These are phyloP conservation scores for Nymphaea colorata DNA, from an alignment of 164 flowering plant species.

Conservation along the genomic window DNA sequence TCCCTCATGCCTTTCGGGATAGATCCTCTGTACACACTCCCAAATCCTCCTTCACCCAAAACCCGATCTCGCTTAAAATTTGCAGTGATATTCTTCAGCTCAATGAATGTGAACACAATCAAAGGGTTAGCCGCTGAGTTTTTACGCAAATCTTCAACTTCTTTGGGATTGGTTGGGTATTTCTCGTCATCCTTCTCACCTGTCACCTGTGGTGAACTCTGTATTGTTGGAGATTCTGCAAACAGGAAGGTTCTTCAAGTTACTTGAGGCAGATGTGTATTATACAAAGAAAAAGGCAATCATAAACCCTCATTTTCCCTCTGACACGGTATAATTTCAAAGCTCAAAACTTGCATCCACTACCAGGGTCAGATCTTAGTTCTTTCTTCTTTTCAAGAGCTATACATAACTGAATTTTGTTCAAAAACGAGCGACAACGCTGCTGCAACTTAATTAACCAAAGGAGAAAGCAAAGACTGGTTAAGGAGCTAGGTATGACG, in stretches of 20 bases:
- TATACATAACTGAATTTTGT: too few relatives aligned
- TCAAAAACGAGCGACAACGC: too few relatives aligned
- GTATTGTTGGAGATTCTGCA: conserved; percentile 11
- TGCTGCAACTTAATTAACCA: too few relatives aligned
- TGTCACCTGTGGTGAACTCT: conserved; percentile 1
- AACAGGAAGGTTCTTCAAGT: neutral
- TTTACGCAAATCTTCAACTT: conserved; percentile 77
- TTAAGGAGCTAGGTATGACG: too few relatives aligned
- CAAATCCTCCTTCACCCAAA: conserved; percentile 96
- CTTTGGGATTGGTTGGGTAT: conserved; percentile 79
- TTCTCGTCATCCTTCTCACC: neutral
- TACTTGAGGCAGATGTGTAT: too few relatives aligned
- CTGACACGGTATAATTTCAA: too few relatives aligned
- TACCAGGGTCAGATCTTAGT: too few relatives aligned
- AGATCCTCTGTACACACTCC: conserved; percentile 82
- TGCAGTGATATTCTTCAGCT: conserved; percentile 55
- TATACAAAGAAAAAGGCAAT: too few relatives aligned
- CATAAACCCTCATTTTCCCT: too few relatives aligned
- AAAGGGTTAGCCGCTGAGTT: conserved; percentile 65
- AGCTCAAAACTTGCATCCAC: too few relatives aligned
- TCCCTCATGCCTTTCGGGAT: conserved; percentile 45
- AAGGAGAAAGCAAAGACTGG: too few relatives aligned
- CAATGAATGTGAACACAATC: conserved; percentile 58
- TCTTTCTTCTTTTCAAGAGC: too few relatives aligned
- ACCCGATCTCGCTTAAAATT: conserved; percentile 69